Evolutionary conservation across 1,139 yeast species (phyloP).

Genomic region (Lodderomyces elongisporus): DNA sequence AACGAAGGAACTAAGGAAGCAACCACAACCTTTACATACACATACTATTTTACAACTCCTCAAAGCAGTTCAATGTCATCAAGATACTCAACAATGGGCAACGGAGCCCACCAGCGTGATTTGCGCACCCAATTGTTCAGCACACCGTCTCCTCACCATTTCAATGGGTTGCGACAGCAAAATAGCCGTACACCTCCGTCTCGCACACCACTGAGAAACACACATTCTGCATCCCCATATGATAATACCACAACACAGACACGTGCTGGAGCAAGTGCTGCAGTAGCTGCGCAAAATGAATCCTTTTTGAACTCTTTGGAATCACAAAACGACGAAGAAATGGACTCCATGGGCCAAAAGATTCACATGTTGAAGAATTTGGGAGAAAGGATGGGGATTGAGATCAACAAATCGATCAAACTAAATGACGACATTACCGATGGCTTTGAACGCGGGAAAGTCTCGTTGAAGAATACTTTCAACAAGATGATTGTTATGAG

Average conservation of each 20-base stretch:
- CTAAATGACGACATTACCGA: slow-evolving; percentile 55
- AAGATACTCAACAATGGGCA: slow-evolving; percentile 32
- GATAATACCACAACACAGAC: slow-evolving; percentile 25
- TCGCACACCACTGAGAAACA: slow-evolving; percentile 30
- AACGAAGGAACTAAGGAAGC: no score
- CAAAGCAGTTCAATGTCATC: no score
- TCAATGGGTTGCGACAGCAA: not conserved
- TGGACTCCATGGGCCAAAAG: slow-evolving; percentile 65
- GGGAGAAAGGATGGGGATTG: slow-evolving; percentile 76
- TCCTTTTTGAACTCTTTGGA: slow-evolving; percentile 69
- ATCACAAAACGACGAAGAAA: slow-evolving; percentile 76
- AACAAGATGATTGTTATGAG: slow-evolving; percentile 78
- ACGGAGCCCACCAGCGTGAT: slow-evolving; percentile 45
- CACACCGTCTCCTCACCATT: slow-evolving; percentile 19
- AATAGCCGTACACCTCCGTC: slow-evolving; percentile 7
- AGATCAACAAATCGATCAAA: slow-evolving; percentile 69
- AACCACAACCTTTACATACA: no score
- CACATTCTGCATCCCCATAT: slow-evolving; percentile 46
- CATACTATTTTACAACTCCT: no score
- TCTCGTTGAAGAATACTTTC: slow-evolving; percentile 60
- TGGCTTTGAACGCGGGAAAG: slow-evolving; percentile 37
- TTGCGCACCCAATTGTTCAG: slow-evolving; percentile 43
- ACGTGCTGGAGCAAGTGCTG: not conserved
- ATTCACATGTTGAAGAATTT: slow-evolving; percentile 66
- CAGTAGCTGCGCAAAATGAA: slow-evolving; percentile 43